Evolutionary conservation across 306 rosid genomes (phyloP).

Genomic region (Crotalaria pallida): DNA sequence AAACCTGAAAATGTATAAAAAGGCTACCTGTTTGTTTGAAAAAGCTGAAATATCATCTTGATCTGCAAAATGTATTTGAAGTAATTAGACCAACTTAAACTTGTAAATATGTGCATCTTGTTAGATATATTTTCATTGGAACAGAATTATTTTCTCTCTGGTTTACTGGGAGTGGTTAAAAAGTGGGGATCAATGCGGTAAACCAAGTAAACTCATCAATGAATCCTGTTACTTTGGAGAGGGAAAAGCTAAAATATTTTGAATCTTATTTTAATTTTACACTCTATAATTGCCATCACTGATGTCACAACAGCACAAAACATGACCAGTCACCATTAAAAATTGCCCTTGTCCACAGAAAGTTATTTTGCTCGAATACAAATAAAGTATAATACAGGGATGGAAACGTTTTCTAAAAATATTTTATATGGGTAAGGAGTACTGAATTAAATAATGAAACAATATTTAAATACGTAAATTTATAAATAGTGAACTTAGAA

Average conservation of each 20-base stretch:
- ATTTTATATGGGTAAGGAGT: neutral
- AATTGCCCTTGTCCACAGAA: neutral
- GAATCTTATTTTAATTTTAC: neutral
- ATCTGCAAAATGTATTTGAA: conserved; percentile 50
- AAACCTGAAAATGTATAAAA: neutral
- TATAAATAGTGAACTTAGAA: neutral
- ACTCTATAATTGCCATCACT: neutral
- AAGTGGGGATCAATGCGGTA: neutral
- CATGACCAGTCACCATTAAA: neutral
- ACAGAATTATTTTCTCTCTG: neutral
- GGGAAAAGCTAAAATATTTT: neutral
- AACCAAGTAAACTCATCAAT: neutral
- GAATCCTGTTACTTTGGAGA: neutral
- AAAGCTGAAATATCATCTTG: conserved; percentile 29
- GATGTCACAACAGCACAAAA: neutral
- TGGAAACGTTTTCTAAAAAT: neutral
- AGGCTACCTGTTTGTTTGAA: conserved; percentile 45
- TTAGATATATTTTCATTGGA: neutral
- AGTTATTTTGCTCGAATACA: neutral
- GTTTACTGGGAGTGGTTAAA: neutral
- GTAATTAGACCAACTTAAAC: conserved; percentile 17
- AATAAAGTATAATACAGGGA: neutral
- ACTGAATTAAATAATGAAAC: no score
- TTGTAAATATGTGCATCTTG: neutral
- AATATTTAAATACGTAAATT: neutral